These are phyloP conservation scores for Selenicereus undatus DNA, from an alignment of 148 eudicot genomes.

Conservation along the genomic window DNA sequence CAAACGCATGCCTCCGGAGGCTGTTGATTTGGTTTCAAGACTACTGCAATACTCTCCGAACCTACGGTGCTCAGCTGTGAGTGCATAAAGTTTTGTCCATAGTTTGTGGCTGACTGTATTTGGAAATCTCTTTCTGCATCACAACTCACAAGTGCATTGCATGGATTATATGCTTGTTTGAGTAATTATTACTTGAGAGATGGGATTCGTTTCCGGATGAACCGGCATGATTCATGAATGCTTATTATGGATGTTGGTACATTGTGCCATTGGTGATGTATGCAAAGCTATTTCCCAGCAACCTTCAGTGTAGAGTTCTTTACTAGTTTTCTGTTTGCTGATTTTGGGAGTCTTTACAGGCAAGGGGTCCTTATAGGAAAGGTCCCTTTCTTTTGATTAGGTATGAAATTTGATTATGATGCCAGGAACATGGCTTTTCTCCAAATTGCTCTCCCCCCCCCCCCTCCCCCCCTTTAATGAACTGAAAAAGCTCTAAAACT, in stretches of 20 bases:
- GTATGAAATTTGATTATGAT: not conserved
- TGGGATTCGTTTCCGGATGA: not conserved
- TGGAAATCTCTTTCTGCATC: not conserved
- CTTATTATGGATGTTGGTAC: not conserved
- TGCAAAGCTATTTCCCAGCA: not conserved
- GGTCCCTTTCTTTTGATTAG: not conserved
- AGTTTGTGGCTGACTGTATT: not conserved
- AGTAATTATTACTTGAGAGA: not conserved
- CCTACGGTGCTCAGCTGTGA: conserved; percentile 67
- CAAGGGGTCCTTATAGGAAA: too few relatives aligned
- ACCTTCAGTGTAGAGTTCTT: not conserved
- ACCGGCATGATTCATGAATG: not conserved
- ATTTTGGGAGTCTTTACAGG: not conserved
- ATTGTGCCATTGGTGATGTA: not conserved
- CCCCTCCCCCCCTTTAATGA: not conserved
- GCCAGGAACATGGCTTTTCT: not conserved
- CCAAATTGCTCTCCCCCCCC: not conserved
- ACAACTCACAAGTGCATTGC: not conserved
- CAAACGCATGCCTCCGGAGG: conserved; percentile 95
- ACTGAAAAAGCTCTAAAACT: not conserved
- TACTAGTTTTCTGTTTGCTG: not conserved
- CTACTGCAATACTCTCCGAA: conserved; percentile 87
- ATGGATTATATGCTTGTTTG: not conserved
- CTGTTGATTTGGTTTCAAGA: conserved; percentile 89
- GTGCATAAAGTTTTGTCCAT: conserved; percentile 16